Evolutionary conservation across 2,329 filamentous ascomycete genomes (phyloP).

Genomic region (Macroventuria anomochaeta): DNA sequence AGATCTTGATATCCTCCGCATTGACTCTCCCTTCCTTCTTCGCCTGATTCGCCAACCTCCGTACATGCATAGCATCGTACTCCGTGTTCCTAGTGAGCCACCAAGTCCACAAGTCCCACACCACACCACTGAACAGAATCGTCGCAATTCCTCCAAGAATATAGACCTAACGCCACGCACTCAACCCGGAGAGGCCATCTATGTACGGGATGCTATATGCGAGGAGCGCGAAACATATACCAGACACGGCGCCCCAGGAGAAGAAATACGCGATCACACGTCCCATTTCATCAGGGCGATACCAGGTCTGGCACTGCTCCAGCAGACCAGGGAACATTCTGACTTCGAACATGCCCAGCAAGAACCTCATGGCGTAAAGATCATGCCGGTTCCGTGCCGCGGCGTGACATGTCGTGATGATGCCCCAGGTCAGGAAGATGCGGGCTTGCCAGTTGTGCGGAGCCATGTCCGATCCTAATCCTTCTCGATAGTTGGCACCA

Average conservation of each 20-base stretch:
- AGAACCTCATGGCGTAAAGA: constrained; percentile 33
- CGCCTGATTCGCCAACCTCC: constrained; percentile 25
- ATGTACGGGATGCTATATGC: constrained; percentile 31
- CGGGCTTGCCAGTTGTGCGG: constrained; percentile 48
- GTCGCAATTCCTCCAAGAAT: constrained; percentile 55
- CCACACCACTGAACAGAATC: constrained; percentile 49
- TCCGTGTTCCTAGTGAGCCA: constrained; percentile 53
- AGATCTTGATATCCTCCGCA: constrained; percentile 28
- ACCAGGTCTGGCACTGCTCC: constrained; percentile 48
- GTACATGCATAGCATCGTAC: constrained; percentile 44
- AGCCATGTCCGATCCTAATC: too few species aligned
- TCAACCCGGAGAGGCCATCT: constrained; percentile 26
- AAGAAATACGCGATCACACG: constrained; percentile 47
- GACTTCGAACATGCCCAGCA: constrained; percentile 36
- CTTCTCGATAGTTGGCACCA: too few species aligned
- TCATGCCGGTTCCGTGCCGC: constrained; percentile 34
- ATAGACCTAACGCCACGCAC: constrained; percentile 48
- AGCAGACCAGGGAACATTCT: constrained; percentile 39
- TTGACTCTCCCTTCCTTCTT: constrained; percentile 24
- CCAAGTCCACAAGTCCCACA: constrained; percentile 53
- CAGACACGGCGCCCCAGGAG: constrained; percentile 42
- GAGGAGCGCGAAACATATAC: constrained; percentile 43
- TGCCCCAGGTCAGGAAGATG: constrained; percentile 36
- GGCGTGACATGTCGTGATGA: constrained; percentile 39
- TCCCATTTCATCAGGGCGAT: constrained; percentile 48